Evolutionary conservation across 805 yeast species (phyloP), one percentile per base, ranked within the genome.

Genomic region (Hemisphaericaspora nanyangensis): DNA sequence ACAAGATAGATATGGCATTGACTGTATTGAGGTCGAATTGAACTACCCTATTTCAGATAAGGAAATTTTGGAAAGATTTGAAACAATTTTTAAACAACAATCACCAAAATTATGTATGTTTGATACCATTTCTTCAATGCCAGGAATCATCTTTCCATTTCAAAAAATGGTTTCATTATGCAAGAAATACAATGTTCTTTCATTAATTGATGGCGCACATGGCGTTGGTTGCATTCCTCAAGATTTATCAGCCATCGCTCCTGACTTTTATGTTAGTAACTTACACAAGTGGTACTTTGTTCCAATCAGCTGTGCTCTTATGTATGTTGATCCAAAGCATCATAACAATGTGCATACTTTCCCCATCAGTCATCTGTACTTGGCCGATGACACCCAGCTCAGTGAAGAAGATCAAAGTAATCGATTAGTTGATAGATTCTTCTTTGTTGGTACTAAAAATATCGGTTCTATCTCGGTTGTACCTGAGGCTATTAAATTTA

Each of bases 191-290:
- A 56, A 60, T 11, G 74, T 76, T 4, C 44, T 79, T 33, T 76
- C 85, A 3, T 57, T 80, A 31, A 70, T 84, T 18, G 91, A 84
- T 54, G 91, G 84, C 11, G 91, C 90, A 5, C 91, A 84, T 52
- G 74, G 78, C 1, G 65, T 77, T 26, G 91, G 91, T 0, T 58
- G 70, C 39, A 49, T 76, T 22, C 71, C 72, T 7, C 38, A 30
- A n/a, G 61, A 68, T 33, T 47, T 79, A 26, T 57, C 55, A 10
- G 51, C 51, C 10, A 46, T 74, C 17, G 46, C 66, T 34, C 85
- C 88, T 0, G 88, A 82, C 49, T 83, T 80, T 52, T 74, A 68
- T 52, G 65, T 72, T 17, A 59, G 82, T 16, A 84, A 83, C 50
- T 60, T 82, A 15, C 90, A 84, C 64, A 84, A 84, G 51, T 84